A percentile compares a stretch with the other conserved stretches of the same genome.
These are phyloP conservation scores for Anisodus tanguticus DNA, from an alignment of 257 asterid genomes.

Conservation along the genomic window DNA sequence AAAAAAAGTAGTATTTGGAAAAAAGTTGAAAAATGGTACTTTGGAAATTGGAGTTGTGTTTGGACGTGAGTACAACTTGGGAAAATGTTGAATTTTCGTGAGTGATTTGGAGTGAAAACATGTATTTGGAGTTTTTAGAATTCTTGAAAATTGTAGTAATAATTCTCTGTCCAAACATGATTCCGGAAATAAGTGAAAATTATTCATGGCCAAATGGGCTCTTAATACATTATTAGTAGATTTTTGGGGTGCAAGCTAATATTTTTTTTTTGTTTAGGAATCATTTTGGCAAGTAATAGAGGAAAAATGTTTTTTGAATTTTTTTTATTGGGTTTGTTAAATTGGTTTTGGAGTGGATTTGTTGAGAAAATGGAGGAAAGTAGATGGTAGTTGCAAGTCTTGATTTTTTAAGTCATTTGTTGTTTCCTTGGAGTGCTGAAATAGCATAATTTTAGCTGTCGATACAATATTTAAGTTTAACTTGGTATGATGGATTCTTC, in stretches of 20 bases:
- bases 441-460: neutral
- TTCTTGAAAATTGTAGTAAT: too few relatives aligned
- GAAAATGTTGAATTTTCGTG: too few relatives aligned
- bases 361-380: neutral
- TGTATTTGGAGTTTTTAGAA: too few relatives aligned
- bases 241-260: neutral
- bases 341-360: neutral
- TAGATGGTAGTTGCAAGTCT: neutral
- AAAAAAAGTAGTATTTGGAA: too few relatives aligned
- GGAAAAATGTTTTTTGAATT: neutral
- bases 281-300: neutral
- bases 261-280: neutral
- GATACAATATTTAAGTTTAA: neutral
- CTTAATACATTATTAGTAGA: neutral
- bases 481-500: slow-evolving; percentile 5
- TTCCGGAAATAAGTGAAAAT: too few relatives aligned
- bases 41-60: too few relatives aligned
- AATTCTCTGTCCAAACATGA: too few relatives aligned
- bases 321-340: neutral
- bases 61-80: too few relatives aligned
- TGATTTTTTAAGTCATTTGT: neutral
- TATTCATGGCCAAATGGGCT: too few relatives aligned
- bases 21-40: too few relatives aligned
- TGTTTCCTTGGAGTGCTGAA: slow-evolving; percentile 13
- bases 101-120: too few relatives aligned